Evolutionary conservation across 2,329 filamentous ascomycete genomes (phyloP), one percentile per base, ranked within the genome.

Genomic region (Alternaria sp.): DNA sequence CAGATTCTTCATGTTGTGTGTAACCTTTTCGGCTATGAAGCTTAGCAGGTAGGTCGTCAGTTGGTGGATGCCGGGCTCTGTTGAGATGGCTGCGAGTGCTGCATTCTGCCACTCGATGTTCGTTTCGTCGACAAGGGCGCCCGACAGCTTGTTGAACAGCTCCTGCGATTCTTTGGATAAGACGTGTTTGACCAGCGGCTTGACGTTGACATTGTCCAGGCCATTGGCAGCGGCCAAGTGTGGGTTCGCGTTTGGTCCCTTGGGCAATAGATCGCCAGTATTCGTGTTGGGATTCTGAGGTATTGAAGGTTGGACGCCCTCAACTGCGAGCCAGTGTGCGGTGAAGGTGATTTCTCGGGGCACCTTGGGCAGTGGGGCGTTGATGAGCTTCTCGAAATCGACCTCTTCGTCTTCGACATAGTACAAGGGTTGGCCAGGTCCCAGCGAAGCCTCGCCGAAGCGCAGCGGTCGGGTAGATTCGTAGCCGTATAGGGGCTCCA

Each of bases 401-500:
- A 98, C 90, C 81, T 99, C 95, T 74, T 99, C 95, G 76, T 99
- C 95, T 74, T 99, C 95, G 36, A 99, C 90, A 76, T 99, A 99
- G 79, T 94, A 99, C 23, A 99, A 82, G 52, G 94, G 93, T 79
- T 99, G 95, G 9, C 94, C 93, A 13, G 93, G 93, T 0, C 95
- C 95, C 60, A 99, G 82, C 57, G 91, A 96, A 3, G 95, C 95
- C 79, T 99, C 95, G 51, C 95, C 95, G 73, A 96, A 99, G 54
- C 91, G 87, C 70, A 99, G 81, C 26, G 93, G 92, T 51, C 94
- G 85, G 40, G 92, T 95, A 33, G 93, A 93, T 74, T 98, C 94
- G 80, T 99, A 99, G 21, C 95, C 95, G 74, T 97, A 97, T 1
- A 98, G 85, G 1, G 95, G 95, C 78, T 99, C 95, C 24, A 97